Percentiles rank a stretch among this genome's conserved stretches.
phyloP scores from a whole-genome alignment of 345 rosid genomes.

The Anacardium occidentale region DNA sequence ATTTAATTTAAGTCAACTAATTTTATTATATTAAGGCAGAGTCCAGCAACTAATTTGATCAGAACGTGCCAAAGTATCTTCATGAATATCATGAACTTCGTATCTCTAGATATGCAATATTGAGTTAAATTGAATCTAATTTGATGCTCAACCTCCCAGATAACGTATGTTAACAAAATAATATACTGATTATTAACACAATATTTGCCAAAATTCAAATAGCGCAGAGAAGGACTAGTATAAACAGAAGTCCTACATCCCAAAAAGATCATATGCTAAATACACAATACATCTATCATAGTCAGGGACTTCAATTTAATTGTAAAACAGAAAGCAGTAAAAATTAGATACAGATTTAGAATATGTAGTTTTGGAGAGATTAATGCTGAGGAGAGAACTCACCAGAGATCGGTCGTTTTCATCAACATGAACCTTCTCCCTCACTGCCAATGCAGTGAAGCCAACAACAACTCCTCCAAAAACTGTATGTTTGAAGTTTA shows the following conservation, averaged over 20 bases:
- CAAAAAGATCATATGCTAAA: neutral
- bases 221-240: neutral
- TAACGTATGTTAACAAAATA: neutral
- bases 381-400: slow-evolving; percentile 24
- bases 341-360: neutral
- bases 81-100: neutral
- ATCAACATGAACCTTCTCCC: slow-evolving; percentile 92
- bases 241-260: neutral
- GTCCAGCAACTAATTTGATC: slow-evolving; percentile 8
- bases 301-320: neutral
- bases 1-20: neutral
- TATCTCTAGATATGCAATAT: neutral
- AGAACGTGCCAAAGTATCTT: neutral
- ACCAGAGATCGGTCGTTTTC: slow-evolving; percentile 82
- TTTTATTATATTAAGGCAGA: no score
- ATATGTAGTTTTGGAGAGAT: slow-evolving; percentile 3
- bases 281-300: neutral
- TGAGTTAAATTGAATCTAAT: neutral
- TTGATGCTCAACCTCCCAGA: neutral
- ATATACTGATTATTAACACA: neutral
- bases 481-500: slow-evolving; percentile 90
- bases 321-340: neutral
- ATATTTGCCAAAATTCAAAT: neutral
- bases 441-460: slow-evolving; percentile 66
- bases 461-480: slow-evolving; percentile 96